These are phyloP conservation scores for Metschnikowia gelsemii DNA, from an alignment of 805 yeast species.

Conservation along the genomic window DNA sequence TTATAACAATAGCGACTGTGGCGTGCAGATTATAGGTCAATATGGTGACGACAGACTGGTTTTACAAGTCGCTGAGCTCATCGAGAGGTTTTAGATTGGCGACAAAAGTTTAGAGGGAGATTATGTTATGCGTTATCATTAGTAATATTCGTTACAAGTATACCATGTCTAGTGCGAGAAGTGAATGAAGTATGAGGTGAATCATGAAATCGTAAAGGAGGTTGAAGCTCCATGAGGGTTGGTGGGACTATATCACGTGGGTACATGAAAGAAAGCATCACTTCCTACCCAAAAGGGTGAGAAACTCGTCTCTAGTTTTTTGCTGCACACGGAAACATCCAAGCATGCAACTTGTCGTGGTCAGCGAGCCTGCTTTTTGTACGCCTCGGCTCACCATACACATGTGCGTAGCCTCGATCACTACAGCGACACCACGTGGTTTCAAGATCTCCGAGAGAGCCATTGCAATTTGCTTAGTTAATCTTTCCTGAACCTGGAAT, in stretches of 20 bases:
- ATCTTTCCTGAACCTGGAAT: slow-evolving; percentile 95
- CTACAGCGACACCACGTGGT: slow-evolving; percentile 98
- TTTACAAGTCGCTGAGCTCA: slow-evolving; percentile 36
- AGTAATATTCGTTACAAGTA: slow-evolving; percentile 2
- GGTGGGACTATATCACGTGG: not conserved
- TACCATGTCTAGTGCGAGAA: slow-evolving; percentile 9
- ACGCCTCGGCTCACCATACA: slow-evolving; percentile 99
- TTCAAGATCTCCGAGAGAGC: slow-evolving; percentile 86
- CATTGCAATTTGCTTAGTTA: slow-evolving; percentile 96
- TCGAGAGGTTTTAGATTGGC: slow-evolving; percentile 4
- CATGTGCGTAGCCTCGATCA: slow-evolving; percentile 97
- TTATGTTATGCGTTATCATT: not conserved
- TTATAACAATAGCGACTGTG: slow-evolving; percentile 36
- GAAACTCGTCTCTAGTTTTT: slow-evolving; percentile 94
- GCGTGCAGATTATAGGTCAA: slow-evolving; percentile 84
- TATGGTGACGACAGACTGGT: slow-evolving; percentile 75
- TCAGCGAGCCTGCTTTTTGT: slow-evolving; percentile 90
- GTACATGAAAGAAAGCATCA: slow-evolving; percentile 1
- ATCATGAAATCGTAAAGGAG: slow-evolving; percentile 19
- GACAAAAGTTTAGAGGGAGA: not conserved
- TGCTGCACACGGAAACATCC: slow-evolving; percentile 94
- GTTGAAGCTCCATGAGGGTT: slow-evolving; percentile 16
- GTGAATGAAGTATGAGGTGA: slow-evolving; percentile 20
- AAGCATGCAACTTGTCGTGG: slow-evolving; percentile 95
- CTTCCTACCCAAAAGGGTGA: slow-evolving; percentile 67